phyloP scores from a whole-genome alignment of 345 rosid genomes.

The Gossypium raimondii region DNA sequence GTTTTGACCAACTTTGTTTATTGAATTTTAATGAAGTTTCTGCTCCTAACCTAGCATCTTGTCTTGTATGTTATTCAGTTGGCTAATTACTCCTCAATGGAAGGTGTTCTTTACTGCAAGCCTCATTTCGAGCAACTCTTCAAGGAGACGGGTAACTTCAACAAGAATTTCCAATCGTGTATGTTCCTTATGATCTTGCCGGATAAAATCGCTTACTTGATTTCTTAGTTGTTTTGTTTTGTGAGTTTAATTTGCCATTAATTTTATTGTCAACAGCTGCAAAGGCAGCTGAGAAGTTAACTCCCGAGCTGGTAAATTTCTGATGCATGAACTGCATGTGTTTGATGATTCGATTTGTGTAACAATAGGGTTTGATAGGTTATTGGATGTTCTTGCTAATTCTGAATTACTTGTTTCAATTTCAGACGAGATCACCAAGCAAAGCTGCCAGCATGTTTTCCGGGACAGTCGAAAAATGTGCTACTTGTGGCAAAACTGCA shows the following conservation, averaged over 20 bases:
- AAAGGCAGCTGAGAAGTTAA: conserved; percentile 75
- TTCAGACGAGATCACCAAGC: conserved; percentile 90
- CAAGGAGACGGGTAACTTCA: conserved; percentile 89
- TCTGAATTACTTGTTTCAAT: conserved; percentile 27
- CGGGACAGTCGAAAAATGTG: conserved; percentile 95
- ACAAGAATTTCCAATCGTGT: conserved; percentile 93
- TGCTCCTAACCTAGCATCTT: conserved; percentile 12
- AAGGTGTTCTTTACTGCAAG: conserved; percentile 91
- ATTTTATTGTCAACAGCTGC: conserved; percentile 60
- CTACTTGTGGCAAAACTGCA: conserved; percentile 93
- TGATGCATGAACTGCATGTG: conserved; percentile 13
- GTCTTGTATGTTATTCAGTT: conserved; percentile 45
- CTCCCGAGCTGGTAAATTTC: conserved; percentile 72
- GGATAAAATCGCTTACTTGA: conserved; percentile 5
- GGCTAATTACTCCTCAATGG: conserved; percentile 95
- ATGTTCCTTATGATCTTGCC: conserved; percentile 26
- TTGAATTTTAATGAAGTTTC: background rate
- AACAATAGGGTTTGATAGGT: background rate
- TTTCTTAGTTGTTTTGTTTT: conserved; percentile 12
- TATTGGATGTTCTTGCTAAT: conserved; percentile 19
- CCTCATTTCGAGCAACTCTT: conserved; percentile 99
- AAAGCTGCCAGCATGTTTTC: conserved; percentile 93
- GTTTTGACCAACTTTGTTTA: background rate
- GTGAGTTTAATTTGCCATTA: conserved; percentile 22
- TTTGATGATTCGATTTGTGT: conserved; percentile 2